Evolutionary conservation across 2,329 filamentous ascomycete species (phyloP), one percentile per base, ranked within the genome.

Genomic region (Fusarium albidum): DNA sequence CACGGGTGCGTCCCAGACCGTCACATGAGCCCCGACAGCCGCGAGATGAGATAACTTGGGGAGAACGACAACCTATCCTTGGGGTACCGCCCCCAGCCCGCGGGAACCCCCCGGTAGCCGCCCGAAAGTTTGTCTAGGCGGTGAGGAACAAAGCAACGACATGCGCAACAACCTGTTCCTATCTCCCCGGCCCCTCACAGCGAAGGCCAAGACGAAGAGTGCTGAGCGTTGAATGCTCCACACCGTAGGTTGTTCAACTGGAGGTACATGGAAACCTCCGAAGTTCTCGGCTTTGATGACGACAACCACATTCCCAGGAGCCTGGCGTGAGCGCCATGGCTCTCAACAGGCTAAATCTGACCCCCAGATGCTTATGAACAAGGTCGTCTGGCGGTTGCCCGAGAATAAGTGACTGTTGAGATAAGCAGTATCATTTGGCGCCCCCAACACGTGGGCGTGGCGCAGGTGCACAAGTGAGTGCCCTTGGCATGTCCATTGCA

Each of bases 11-110:
- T 51, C 33, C 43, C 41, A 26, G 57, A 37, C 41, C 55, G 64
- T 68, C 63, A 67, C 63, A 66, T 68, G 65, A 68, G 65, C 53
- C 46, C 39, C 44, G 49, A 43, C 47, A 34, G 55, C 63, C 61
- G 61, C 61, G 57, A 62, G 57, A 57, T 64, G 53, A 59, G 50
- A 62, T 55, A 47, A 51, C 44, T 46, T 52, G 53, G 48, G 39
- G 55, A 49, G 54, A 45, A 45, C 51, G 52, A 49, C 48, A 34
- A 35, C 44, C 34, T 37, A 54, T 38, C 40, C 48, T 21, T 31
- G 48, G 53, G 55, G 42, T 35, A 40, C 47, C 47, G 29, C 61
- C 52, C 49, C 53, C 41, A 53, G 49, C 55, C 52, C 53, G 45
- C 54, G 52, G 53, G 57, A 9, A 4, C 37, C 61, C 60, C 49